Percentiles rank a stretch among this genome's conserved stretches.
phyloP scores from a whole-genome alignment of 2,329 filamentous ascomycete genomes.

The Emergomyces africanus region DNA sequence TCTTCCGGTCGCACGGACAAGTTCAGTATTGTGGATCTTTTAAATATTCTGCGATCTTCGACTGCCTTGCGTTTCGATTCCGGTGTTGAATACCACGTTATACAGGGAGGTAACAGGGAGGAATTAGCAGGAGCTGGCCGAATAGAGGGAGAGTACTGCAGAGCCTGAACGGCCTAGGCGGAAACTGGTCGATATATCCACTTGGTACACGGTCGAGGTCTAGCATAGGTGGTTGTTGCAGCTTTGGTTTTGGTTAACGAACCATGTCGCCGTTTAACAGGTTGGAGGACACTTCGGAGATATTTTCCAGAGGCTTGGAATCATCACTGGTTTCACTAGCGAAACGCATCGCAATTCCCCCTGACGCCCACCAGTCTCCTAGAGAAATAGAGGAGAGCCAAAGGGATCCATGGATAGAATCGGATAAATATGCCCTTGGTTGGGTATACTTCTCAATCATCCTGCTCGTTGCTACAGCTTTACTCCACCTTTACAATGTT shows the following conservation, averaged over 20 bases:
- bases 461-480: constrained; percentile 52
- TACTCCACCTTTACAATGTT: constrained; percentile 69
- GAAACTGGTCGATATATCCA: not conserved
- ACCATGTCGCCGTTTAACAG: constrained; percentile 1
- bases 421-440: constrained; percentile 73
- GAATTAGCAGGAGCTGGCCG: not conserved
- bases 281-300: not conserved
- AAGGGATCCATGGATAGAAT: constrained; percentile 64
- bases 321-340: constrained; percentile 16
- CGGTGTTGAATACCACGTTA: no score
- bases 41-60: not conserved
- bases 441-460: constrained; percentile 81
- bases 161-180: not conserved
- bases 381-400: constrained; percentile 41
- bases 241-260: not conserved
- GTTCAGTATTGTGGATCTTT: not conserved
- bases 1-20: not conserved
- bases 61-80: not conserved
- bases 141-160: not conserved
- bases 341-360: constrained; percentile 44
- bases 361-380: constrained; percentile 44
- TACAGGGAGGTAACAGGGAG: not conserved
- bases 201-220: not conserved
- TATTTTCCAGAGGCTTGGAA: not conserved
- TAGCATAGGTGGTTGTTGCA: not conserved